Percentiles rank a stretch among this genome's conserved stretches.
These are phyloP conservation scores for Scleromitrula shiraiana DNA, from an alignment of 2,329 filamentous ascomycete species.

Conservation along the genomic window DNA sequence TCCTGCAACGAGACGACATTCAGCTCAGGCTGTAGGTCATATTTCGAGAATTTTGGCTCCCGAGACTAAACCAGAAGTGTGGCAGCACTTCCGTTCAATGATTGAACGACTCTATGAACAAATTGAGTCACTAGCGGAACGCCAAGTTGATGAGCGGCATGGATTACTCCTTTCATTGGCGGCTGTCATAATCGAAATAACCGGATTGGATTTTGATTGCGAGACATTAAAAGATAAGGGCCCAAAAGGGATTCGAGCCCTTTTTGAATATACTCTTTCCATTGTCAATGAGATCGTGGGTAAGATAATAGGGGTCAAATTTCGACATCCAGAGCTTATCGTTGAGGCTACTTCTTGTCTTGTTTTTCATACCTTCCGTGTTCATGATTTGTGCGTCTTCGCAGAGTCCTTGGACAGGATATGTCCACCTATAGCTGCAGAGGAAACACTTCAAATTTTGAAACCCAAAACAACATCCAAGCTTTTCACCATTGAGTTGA, in stretches of 20 bases:
- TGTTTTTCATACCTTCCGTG: constrained; percentile 26
- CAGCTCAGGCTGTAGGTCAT: constrained; percentile 53
- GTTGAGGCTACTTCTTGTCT: constrained; percentile 53
- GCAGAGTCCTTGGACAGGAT: too few species aligned
- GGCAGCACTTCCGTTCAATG: neutral
- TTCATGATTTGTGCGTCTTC: neutral
- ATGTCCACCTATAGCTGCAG: too few species aligned
- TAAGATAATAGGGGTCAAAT: neutral
- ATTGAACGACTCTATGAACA: constrained; percentile 11
- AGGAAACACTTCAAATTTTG: too few species aligned
- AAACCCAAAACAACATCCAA: too few species aligned
- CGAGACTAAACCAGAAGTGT: neutral
- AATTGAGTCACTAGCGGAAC: constrained; percentile 17
- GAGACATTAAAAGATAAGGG: neutral
- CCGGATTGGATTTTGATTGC: neutral
- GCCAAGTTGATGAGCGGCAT: constrained; percentile 63
- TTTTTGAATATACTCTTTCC: neutral
- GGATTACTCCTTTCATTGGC: constrained; percentile 46
- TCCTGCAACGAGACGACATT: constrained; percentile 60
- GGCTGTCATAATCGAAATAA: neutral
- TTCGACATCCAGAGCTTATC: constrained; percentile 22
- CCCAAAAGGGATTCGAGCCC: neutral
- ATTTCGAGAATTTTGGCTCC: neutral
- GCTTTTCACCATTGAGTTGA: too few species aligned
- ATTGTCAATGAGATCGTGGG: neutral